Percentiles rank a stretch among this genome's conserved stretches.
phyloP scores from a whole-genome alignment of 2,329 filamentous ascomycete species.

The Annulohypoxylon truncatum region DNA sequence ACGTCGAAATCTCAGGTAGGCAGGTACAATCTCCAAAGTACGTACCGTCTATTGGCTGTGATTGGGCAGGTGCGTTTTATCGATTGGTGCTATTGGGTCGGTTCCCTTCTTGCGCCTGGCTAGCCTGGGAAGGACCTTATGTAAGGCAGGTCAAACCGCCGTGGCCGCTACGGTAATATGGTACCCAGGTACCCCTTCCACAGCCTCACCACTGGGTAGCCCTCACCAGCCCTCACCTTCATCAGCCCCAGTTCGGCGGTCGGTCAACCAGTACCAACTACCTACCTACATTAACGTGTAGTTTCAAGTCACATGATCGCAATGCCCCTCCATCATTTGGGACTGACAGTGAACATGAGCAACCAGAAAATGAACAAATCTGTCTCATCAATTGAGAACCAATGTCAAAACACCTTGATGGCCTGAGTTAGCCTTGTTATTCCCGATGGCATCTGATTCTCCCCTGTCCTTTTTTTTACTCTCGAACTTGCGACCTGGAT shows the following conservation, averaged over 20 bases:
- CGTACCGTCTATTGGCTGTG: slow-evolving; percentile 17
- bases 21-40: slow-evolving; percentile 30
- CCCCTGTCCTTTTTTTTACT: too few relatives aligned
- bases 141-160: slow-evolving; percentile 9
- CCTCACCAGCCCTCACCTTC: slow-evolving; percentile 31
- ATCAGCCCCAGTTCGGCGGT: slow-evolving; percentile 39
- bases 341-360: background rate
- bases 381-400: slow-evolving; percentile 12
- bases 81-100: slow-evolving; percentile 4
- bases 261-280: slow-evolving; percentile 12
- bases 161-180: background rate
- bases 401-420: slow-evolving; percentile 13
- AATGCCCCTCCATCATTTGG: slow-evolving; percentile 11
- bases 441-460: background rate
- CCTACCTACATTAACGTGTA: too few relatives aligned
- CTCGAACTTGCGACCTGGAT: background rate
- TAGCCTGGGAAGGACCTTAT: slow-evolving; percentile 1
- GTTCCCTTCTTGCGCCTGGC: background rate
- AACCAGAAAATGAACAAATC: background rate
- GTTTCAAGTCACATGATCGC: slow-evolving; percentile 25
- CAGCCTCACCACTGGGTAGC: slow-evolving; percentile 30
- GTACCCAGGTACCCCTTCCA: background rate
- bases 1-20: slow-evolving; percentile 31
- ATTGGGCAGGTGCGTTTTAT: background rate
- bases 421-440: background rate